Evolutionary conservation across 805 yeast genomes (phyloP).

Genomic region (Candida cerambycidarum): DNA sequence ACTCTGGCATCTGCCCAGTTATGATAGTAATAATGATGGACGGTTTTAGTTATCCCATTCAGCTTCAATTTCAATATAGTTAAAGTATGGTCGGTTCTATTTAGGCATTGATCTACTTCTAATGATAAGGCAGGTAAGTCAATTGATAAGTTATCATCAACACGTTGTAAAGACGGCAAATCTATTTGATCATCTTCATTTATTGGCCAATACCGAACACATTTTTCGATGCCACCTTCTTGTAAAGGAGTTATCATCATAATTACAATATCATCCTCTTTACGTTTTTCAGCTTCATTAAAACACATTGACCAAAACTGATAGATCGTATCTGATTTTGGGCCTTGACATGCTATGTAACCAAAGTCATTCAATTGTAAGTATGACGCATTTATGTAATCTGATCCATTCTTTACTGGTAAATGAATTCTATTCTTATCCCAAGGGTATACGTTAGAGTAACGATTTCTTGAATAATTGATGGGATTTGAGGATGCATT

Average conservation of each 20-base stretch:
- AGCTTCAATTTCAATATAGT: conserved; percentile 26
- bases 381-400: conserved; percentile 43
- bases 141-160: neutral
- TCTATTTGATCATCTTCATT: conserved; percentile 23
- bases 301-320: conserved; percentile 53
- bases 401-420: conserved; percentile 20
- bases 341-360: conserved; percentile 75
- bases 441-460: conserved; percentile 43
- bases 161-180: neutral
- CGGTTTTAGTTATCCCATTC: conserved; percentile 21
- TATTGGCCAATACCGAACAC: conserved; percentile 45
- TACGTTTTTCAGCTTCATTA: conserved; percentile 28
- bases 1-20: conserved; percentile 47
- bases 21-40: conserved; percentile 41
- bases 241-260: conserved; percentile 53
- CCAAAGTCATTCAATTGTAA: conserved; percentile 18
- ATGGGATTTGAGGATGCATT: conserved; percentile 9
- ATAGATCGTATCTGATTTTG: conserved; percentile 36
- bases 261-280: conserved; percentile 26
- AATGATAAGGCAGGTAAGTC: conserved; percentile 17
- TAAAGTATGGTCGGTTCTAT: conserved; percentile 22
- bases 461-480: conserved; percentile 28
- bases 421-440: conserved; percentile 34
- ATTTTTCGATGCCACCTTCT: conserved; percentile 41
- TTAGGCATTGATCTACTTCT: conserved; percentile 19